phyloP scores from a whole-genome alignment of 78 protist species.

The Blattamonas nauphoetae region DNA sequence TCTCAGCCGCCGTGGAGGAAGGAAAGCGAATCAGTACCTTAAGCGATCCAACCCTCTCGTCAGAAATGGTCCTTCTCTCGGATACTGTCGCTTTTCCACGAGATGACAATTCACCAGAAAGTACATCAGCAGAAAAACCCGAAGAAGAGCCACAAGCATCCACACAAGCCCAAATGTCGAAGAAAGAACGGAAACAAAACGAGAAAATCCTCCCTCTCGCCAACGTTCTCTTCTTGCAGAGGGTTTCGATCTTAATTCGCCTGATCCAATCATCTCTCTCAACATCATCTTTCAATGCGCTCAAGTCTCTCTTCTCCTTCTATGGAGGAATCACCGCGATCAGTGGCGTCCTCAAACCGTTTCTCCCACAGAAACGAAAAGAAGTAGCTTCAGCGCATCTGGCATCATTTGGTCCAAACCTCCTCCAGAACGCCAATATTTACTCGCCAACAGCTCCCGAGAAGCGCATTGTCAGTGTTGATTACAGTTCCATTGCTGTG shows the following conservation, averaged over 20 bases:
- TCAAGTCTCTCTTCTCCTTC: not conserved
- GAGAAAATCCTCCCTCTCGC: not conserved
- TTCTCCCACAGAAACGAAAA: not conserved
- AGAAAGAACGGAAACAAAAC: not conserved
- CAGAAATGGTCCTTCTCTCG: not conserved
- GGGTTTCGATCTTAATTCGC: not conserved
- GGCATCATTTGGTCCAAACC: not conserved
- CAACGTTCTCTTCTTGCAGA: not conserved
- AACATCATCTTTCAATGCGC: not conserved
- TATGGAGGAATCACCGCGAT: not conserved
- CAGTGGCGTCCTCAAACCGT: slow-evolving; percentile 1
- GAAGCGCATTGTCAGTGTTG: not conserved
- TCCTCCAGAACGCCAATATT: not conserved
- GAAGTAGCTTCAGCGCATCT: not conserved
- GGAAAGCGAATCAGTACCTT: not conserved
- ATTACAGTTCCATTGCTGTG: not conserved
- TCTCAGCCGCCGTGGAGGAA: not conserved
- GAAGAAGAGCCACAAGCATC: not conserved
- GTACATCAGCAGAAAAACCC: not conserved
- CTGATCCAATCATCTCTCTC: not conserved
- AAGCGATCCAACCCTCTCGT: not conserved
- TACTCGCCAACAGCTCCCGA: not conserved
- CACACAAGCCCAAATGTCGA: not conserved
- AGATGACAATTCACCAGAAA: not conserved
- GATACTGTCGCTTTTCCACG: not conserved